Evolutionary conservation across 495 filamentous ascomycete species (phyloP).

Genomic region (Neurospora cerealis): DNA sequence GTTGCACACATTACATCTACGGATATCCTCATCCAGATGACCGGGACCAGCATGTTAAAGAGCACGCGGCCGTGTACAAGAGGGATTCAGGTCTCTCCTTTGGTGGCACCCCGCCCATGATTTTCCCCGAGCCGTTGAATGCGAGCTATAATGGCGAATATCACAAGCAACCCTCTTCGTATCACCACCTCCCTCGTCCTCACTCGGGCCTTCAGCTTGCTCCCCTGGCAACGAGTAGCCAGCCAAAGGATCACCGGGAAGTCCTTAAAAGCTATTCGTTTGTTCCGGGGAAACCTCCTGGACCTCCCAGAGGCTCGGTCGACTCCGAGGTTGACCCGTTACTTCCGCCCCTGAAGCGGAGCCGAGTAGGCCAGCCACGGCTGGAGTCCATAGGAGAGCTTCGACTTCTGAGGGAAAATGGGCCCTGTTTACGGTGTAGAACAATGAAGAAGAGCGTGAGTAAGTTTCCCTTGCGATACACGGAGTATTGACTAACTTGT

Average conservation of each 20-base stretch:
- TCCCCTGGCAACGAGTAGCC: slow-evolving; percentile 25
- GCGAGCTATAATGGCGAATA: slow-evolving; percentile 23
- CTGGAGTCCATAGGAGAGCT: slow-evolving; percentile 42
- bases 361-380: slow-evolving; percentile 35
- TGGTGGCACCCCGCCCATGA: slow-evolving; percentile 25
- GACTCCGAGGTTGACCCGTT: slow-evolving; percentile 42
- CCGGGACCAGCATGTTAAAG: slow-evolving; percentile 35
- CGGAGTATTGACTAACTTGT: slow-evolving; percentile 1
- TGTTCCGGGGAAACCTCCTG: slow-evolving; percentile 27
- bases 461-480: slow-evolving; percentile 8
- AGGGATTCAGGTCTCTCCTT: slow-evolving; percentile 36
- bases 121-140: slow-evolving; percentile 25
- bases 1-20: slow-evolving; percentile 42
- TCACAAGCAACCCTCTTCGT: slow-evolving; percentile 23
- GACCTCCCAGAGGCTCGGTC: slow-evolving; percentile 27
- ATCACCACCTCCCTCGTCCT: slow-evolving; percentile 30
- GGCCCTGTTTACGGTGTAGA: slow-evolving; percentile 37
- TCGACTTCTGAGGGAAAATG: slow-evolving; percentile 32
- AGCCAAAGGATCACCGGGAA: slow-evolving; percentile 32
- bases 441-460: slow-evolving; percentile 28
- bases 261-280: slow-evolving; percentile 35
- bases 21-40: slow-evolving; percentile 36
- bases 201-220: slow-evolving; percentile 27
- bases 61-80: slow-evolving; percentile 31
- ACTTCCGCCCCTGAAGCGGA: slow-evolving; percentile 39